Conservation (phyloP, 1,284 basidiomycete species). For the Inonotus hispidus region DNA sequence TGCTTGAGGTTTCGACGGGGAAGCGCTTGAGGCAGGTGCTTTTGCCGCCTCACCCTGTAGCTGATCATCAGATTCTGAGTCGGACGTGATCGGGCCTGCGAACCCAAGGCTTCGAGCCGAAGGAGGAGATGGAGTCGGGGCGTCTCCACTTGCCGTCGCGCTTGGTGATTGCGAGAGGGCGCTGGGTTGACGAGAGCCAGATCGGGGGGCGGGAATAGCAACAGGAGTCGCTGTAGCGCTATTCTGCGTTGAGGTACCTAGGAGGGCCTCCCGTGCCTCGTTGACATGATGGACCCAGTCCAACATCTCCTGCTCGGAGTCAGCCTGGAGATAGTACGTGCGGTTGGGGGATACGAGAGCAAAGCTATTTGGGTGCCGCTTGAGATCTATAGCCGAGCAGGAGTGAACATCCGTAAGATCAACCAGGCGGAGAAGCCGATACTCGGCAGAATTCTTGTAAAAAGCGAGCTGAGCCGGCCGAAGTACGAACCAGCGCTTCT, state of each 20-base stretch:
- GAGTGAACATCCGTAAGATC: constrained; percentile 89
- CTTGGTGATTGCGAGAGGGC: constrained; percentile 4
- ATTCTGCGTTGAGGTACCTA: constrained; percentile 53
- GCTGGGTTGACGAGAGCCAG: constrained; percentile 16
- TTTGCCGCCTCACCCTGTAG: constrained; percentile 33
- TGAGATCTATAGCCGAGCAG: constrained; percentile 82
- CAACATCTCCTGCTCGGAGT: constrained; percentile 64
- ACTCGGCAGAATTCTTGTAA: constrained; percentile 94
- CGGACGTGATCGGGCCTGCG: constrained; percentile 42
- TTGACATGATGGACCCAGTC: constrained; percentile 86
- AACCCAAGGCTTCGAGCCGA: constrained; percentile 21
- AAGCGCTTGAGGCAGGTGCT: constrained; percentile 37
- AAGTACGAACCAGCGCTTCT: constrained; percentile 98
- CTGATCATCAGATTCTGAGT: constrained; percentile 70
- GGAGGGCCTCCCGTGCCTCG: constrained; percentile 62
- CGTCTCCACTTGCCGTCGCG: constrained; percentile 2
- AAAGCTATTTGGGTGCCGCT: constrained; percentile 87
- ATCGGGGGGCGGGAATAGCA: constrained; percentile 34
- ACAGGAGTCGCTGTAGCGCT: constrained; percentile 46
- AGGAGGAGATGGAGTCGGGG: constrained; percentile 29
- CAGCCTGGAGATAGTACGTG: constrained; percentile 92
- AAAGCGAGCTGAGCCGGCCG: constrained; percentile 89
- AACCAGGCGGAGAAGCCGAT: constrained; percentile 86
- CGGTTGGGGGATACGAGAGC: constrained; percentile 88
- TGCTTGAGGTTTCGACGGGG: constrained; percentile 34